phyloP scores from a whole-genome alignment of 305 asterid genomes.

The Stenogyne calaminthoides region DNA sequence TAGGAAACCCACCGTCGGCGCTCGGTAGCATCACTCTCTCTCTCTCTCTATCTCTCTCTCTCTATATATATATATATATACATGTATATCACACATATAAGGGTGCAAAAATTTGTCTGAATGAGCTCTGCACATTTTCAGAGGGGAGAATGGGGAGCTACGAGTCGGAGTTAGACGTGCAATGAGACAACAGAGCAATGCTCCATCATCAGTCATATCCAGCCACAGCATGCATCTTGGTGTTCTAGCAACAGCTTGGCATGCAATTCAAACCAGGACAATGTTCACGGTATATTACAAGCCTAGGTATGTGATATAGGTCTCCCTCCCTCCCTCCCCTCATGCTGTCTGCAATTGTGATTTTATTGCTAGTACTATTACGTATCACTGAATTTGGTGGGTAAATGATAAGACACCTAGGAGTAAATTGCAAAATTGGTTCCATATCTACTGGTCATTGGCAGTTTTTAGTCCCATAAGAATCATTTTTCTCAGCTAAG shows the following conservation, averaged over 20 bases:
- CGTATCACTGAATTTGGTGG: not conserved
- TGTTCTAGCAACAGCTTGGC: slow-evolving; percentile 31
- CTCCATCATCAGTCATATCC: slow-evolving; percentile 31
- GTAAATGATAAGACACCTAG: not conserved
- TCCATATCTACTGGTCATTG: too few relatives aligned
- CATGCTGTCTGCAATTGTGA: not conserved
- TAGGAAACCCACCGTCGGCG: too few relatives aligned
- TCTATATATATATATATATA: not conserved
- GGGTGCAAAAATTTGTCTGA: not conserved
- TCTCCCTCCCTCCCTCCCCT: not conserved
- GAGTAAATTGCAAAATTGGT: too few relatives aligned
- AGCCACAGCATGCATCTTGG: slow-evolving; percentile 33
- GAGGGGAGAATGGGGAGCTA: slow-evolving; percentile 33
- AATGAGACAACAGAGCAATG: slow-evolving; percentile 28
- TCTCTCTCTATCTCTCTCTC: too few relatives aligned
- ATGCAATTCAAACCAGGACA: slow-evolving; percentile 31
- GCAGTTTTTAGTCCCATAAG: too few relatives aligned
- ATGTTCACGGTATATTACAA: slow-evolving; percentile 29
- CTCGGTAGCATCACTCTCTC: too few relatives aligned
- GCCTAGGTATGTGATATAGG: slow-evolving; percentile 18
- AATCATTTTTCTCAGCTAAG: too few relatives aligned
- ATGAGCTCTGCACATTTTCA: slow-evolving; percentile 1
- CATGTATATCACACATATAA: not conserved
- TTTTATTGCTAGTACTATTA: not conserved
- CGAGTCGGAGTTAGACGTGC: slow-evolving; percentile 32